These are phyloP conservation scores for Ustilago tritici DNA, from an alignment of 1,284 basidiomycete species.

Conservation along the genomic window DNA sequence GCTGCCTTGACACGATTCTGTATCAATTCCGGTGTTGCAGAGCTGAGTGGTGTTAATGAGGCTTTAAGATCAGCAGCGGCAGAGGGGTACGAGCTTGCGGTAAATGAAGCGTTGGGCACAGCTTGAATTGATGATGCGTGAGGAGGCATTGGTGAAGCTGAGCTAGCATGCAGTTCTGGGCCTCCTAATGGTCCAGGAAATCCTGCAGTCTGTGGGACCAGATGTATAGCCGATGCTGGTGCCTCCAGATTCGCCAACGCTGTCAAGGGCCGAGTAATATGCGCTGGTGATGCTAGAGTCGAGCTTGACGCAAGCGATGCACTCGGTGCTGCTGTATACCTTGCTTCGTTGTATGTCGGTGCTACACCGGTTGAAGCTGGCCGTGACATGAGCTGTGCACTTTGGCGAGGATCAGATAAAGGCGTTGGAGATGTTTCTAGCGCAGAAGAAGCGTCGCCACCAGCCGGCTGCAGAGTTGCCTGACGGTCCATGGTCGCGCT, in stretches of 20 bases:
- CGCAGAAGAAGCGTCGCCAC: not conserved
- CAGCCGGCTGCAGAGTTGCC: not conserved
- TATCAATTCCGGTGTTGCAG: slow-evolving; percentile 35
- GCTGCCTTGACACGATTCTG: slow-evolving; percentile 12
- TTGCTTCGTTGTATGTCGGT: slow-evolving; percentile 14
- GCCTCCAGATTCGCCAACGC: slow-evolving; percentile 29
- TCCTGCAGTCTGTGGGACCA: slow-evolving; percentile 12
- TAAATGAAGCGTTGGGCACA: slow-evolving; percentile 4
- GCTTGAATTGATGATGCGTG: not conserved
- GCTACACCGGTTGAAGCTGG: slow-evolving; percentile 37
- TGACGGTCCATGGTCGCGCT: slow-evolving; percentile 6
- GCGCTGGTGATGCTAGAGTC: slow-evolving; percentile 8
- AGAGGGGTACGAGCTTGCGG: slow-evolving; percentile 1
- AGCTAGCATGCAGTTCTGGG: slow-evolving; percentile 16
- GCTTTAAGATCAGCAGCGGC: slow-evolving; percentile 13
- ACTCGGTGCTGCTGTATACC: slow-evolving; percentile 13
- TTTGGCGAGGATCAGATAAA: not conserved
- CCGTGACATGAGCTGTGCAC: slow-evolving; percentile 13
- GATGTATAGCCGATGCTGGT: slow-evolving; percentile 11
- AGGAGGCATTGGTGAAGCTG: slow-evolving; percentile 22
- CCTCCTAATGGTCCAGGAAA: slow-evolving; percentile 5
- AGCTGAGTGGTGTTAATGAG: slow-evolving; percentile 26
- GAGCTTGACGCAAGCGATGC: not conserved
- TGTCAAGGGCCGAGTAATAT: slow-evolving; percentile 35
- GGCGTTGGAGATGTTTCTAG: slow-evolving; percentile 7